phyloP scores from a whole-genome alignment of 1,284 basidiomycete genomes.

The Leccinum proliferum region DNA sequence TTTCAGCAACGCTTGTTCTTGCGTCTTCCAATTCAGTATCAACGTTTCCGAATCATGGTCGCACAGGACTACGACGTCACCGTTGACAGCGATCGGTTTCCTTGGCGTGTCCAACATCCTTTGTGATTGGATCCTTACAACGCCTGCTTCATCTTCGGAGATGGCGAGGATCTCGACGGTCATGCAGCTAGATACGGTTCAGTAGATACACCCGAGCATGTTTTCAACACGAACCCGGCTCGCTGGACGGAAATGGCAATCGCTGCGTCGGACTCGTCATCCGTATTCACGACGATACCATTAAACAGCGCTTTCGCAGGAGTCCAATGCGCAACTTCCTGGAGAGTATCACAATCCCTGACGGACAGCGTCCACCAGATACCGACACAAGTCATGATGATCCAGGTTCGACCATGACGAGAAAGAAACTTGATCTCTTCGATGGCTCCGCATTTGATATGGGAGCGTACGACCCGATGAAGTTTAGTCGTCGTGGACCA shows the following conservation, averaged over 20 bases:
- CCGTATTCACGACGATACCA: constrained; percentile 44
- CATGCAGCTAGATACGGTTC: constrained; percentile 9
- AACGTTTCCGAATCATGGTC: constrained; percentile 45
- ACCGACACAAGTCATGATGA: constrained; percentile 50
- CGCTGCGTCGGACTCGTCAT: constrained; percentile 37
- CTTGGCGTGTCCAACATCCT: constrained; percentile 30
- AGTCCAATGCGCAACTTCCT: constrained; percentile 42
- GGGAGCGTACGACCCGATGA: constrained; percentile 22
- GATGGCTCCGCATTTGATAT: constrained; percentile 37
- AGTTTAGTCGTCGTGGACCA: constrained; percentile 20
- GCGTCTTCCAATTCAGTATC: constrained; percentile 48
- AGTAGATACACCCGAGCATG: constrained; percentile 2
- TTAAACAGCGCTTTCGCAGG: constrained; percentile 47
- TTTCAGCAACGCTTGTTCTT: constrained; percentile 41
- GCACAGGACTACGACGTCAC: constrained; percentile 46
- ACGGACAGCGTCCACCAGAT: constrained; percentile 53
- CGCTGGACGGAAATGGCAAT: constrained; percentile 44
- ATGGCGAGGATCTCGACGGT: constrained; percentile 22
- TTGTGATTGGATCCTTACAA: constrained; percentile 9
- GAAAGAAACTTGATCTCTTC: constrained; percentile 51
- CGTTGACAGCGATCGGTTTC: constrained; percentile 42
- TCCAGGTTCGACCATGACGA: constrained; percentile 34
- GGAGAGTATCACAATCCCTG: constrained; percentile 39
- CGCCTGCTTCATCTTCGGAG: constrained; percentile 10
- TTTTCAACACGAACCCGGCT: constrained; percentile 32